Evolutionary conservation across 352 stramenopile genomes (phyloP).

Genomic region (Pythium brachiatum): DNA sequence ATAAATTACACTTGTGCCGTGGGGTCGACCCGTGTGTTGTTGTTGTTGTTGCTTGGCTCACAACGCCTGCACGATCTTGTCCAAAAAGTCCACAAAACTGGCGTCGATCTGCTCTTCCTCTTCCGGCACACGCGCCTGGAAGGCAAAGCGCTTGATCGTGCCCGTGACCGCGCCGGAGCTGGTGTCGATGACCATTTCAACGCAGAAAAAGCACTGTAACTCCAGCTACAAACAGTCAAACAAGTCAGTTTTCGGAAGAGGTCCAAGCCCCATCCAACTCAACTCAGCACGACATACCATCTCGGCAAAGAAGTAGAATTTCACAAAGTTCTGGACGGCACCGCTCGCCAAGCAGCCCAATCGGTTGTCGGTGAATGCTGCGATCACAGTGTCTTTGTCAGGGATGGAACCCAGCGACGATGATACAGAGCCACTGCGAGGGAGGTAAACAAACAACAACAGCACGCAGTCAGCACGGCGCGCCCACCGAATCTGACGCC

Average conservation of each 20-base stretch:
- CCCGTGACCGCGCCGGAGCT: slow-evolving; percentile 50
- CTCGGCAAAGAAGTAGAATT: slow-evolving; percentile 88
- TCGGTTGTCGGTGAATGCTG: slow-evolving; percentile 60
- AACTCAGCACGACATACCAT: slow-evolving; percentile 55
- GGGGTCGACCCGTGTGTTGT: slow-evolving; percentile 8
- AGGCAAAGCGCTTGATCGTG: slow-evolving; percentile 70
- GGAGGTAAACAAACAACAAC: background rate
- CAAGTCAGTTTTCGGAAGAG: background rate
- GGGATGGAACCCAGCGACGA: slow-evolving; percentile 49
- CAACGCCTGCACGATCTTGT: slow-evolving; percentile 69
- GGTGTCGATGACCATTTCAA: slow-evolving; percentile 72
- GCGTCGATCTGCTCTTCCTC: slow-evolving; percentile 79
- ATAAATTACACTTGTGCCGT: slow-evolving; percentile 36
- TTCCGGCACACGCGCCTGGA: slow-evolving; percentile 51
- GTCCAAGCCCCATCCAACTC: too few relatives aligned
- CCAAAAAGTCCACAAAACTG: slow-evolving; percentile 85
- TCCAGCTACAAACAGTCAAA: slow-evolving; percentile 40
- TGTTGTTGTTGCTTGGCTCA: slow-evolving; percentile 24
- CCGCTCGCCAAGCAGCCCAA: slow-evolving; percentile 81
- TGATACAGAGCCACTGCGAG: slow-evolving; percentile 49
- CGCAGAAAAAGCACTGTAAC: slow-evolving; percentile 77
- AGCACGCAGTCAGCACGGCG: background rate
- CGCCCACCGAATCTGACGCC: background rate
- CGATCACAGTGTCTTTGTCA: slow-evolving; percentile 77
- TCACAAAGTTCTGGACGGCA: slow-evolving; percentile 64